Evolutionary conservation across 1,139 yeast species (phyloP).

Genomic region (Yamadazyma kanchanaburiensis): DNA sequence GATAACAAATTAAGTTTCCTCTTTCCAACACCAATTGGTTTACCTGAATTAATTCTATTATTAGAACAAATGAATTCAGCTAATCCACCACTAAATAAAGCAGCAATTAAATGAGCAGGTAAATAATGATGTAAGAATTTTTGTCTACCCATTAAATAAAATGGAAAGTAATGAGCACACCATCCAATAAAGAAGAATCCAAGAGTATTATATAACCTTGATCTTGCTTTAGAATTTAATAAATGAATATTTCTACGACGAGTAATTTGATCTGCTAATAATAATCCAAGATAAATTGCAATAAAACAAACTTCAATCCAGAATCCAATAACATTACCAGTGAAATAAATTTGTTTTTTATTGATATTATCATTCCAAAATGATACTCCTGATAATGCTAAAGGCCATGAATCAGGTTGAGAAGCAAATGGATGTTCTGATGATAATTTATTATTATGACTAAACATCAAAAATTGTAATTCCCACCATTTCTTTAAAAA

Average conservation of each 20-base stretch:
- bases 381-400: conserved; percentile 85
- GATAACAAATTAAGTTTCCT: conserved; percentile 32
- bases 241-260: conserved; percentile 67
- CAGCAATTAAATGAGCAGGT: conserved; percentile 93
- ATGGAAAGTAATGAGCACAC: conserved; percentile 86
- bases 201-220: conserved; percentile 73
- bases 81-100: conserved; percentile 76
- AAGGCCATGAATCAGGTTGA: conserved; percentile 93
- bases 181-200: conserved; percentile 88
- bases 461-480: conserved; percentile 84
- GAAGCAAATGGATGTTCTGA: conserved; percentile 96
- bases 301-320: conserved; percentile 77
- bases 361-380: conserved; percentile 81
- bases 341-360: conserved; percentile 76
- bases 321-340: conserved; percentile 91
- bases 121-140: conserved; percentile 91
- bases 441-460: conserved; percentile 82
- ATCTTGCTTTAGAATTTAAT: conserved; percentile 60
- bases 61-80: conserved; percentile 77
- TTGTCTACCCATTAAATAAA: conserved; percentile 89
- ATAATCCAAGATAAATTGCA: conserved; percentile 58
- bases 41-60: conserved; percentile 22
- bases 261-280: conserved; percentile 72
- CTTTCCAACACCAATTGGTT: conserved; percentile 21
- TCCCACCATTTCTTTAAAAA: conserved; percentile 88